These are phyloP conservation scores for Coriaria nepalensis DNA, from an alignment of 306 rosid genomes.

Conservation along the genomic window DNA sequence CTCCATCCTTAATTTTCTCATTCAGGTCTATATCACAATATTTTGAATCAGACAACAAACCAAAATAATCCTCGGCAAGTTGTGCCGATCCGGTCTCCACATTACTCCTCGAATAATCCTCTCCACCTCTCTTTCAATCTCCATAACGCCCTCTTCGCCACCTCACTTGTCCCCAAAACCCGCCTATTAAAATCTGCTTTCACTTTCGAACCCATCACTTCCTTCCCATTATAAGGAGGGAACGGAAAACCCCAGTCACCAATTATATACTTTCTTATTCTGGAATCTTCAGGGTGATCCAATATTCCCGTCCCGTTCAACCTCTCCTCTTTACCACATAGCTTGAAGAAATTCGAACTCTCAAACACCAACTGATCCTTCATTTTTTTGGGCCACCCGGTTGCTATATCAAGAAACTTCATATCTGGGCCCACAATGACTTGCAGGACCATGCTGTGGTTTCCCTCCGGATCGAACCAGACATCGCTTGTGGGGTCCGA, in stretches of 20 bases:
- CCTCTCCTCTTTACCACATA: slow-evolving; percentile 51
- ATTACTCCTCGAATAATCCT: slow-evolving; percentile 76
- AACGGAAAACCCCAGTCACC: slow-evolving; percentile 82
- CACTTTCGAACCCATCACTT: slow-evolving; percentile 21
- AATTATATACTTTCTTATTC: slow-evolving; percentile 57
- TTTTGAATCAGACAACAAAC: slow-evolving; percentile 91
- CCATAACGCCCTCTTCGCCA: slow-evolving; percentile 57
- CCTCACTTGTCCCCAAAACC: slow-evolving; percentile 45
- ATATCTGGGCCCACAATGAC: slow-evolving; percentile 76
- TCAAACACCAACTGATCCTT: slow-evolving; percentile 46
- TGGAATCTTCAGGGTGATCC: slow-evolving; percentile 35
- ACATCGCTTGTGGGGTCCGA: slow-evolving; percentile 40
- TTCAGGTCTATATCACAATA: slow-evolving; percentile 67
- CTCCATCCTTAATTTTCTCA: slow-evolving; percentile 30
- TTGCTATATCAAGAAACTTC: slow-evolving; percentile 72
- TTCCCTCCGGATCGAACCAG: slow-evolving; percentile 78
- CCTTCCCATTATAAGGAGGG: slow-evolving; percentile 61
- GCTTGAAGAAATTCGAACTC: slow-evolving; percentile 50
- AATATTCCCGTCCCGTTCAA: slow-evolving; percentile 39
- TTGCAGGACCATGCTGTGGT: slow-evolving; percentile 86
- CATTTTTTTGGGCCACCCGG: slow-evolving; percentile 88
- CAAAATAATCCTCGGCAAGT: slow-evolving; percentile 74
- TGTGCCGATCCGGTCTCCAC: slow-evolving; percentile 95
- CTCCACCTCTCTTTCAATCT: slow-evolving; percentile 87
- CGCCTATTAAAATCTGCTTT: slow-evolving; percentile 48